Evolutionary conservation across 2,329 filamentous ascomycete species (phyloP).

Genomic region (Kalmusia sp.): DNA sequence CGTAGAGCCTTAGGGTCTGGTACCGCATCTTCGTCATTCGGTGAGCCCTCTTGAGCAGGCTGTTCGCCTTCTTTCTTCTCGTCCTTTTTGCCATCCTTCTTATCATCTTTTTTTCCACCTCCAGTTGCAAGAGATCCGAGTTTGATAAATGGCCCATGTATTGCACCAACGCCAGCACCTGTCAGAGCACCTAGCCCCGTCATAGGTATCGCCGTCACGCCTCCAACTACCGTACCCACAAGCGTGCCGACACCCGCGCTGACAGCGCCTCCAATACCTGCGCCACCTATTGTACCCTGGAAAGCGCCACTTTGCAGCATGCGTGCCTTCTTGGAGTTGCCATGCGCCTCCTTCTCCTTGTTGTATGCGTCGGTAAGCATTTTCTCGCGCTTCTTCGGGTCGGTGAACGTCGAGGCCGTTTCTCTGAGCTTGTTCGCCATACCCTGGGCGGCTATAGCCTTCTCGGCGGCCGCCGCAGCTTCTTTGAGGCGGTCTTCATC

Average conservation of each 20-base stretch:
- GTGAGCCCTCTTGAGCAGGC: conserved; percentile 11
- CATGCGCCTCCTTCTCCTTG: conserved; percentile 43
- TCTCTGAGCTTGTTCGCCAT: conserved; percentile 36
- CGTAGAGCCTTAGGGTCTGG: conserved; percentile 33
- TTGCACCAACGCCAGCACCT: conserved; percentile 49
- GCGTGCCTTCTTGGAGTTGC: conserved; percentile 42
- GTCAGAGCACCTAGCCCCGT: conserved; percentile 50
- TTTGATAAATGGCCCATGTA: conserved; percentile 54
- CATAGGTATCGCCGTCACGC: conserved; percentile 48
- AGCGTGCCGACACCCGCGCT: conserved; percentile 51
- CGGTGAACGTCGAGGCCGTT: conserved; percentile 33
- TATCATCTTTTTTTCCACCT: conserved; percentile 14
- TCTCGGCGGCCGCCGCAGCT: conserved; percentile 37
- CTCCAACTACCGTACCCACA: conserved; percentile 50
- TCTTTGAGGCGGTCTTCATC: conserved; percentile 36
- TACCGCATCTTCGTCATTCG: conserved; percentile 31
- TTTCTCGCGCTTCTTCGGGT: conserved; percentile 43
- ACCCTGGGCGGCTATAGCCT: conserved; percentile 34
- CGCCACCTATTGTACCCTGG: conserved; percentile 50
- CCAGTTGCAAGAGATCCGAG: conserved; percentile 32
- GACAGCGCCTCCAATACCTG: conserved; percentile 51
- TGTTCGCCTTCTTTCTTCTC: conserved; percentile 11
- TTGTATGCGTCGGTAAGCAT: conserved; percentile 43
- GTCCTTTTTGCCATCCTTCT: conserved; percentile 14
- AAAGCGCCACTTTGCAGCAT: conserved; percentile 46